A percentile compares a stretch with the other conserved stretches of the same genome.
phyloP scores from a whole-genome alignment of 2,329 filamentous ascomycete genomes.

The Chaetomium strumarium region DNA sequence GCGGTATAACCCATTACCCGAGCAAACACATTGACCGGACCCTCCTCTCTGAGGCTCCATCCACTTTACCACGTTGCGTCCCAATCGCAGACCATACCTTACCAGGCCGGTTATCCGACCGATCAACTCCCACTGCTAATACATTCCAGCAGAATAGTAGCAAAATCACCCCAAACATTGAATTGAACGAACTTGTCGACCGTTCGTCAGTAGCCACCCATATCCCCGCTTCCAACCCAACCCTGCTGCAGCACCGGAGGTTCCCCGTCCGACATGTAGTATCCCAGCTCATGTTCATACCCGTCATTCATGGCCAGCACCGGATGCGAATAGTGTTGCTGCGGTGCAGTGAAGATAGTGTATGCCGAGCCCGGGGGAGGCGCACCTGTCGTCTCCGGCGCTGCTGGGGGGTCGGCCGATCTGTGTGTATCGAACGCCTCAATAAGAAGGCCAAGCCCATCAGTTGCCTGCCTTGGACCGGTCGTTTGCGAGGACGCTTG shows the following conservation, averaged over 20 bases:
- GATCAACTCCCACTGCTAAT: neutral
- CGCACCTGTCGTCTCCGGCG: neutral
- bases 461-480: slow-evolving; percentile 17
- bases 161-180: too few species aligned
- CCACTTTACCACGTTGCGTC: neutral
- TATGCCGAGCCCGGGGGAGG: slow-evolving; percentile 13
- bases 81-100: neutral
- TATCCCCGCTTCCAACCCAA: slow-evolving; percentile 22
- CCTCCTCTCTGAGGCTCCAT: too few species aligned
- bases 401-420: slow-evolving; percentile 13
- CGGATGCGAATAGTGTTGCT: slow-evolving; percentile 8
- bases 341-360: slow-evolving; percentile 15
- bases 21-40: too few species aligned
- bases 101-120: neutral
- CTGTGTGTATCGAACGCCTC: slow-evolving; percentile 35
- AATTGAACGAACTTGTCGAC: neutral
- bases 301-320: slow-evolving; percentile 26
- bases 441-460: slow-evolving; percentile 38
- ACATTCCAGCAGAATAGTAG: too few species aligned
- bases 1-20: too few species aligned
- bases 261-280: slow-evolving; percentile 27
- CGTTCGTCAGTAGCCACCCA: slow-evolving; percentile 22
- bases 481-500: neutral
- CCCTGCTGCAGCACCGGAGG: slow-evolving; percentile 17
- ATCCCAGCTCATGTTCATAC: slow-evolving; percentile 29